phyloP scores from a whole-genome alignment of 2,329 filamentous ascomycete species.

The Aquanectria penicillioides region DNA sequence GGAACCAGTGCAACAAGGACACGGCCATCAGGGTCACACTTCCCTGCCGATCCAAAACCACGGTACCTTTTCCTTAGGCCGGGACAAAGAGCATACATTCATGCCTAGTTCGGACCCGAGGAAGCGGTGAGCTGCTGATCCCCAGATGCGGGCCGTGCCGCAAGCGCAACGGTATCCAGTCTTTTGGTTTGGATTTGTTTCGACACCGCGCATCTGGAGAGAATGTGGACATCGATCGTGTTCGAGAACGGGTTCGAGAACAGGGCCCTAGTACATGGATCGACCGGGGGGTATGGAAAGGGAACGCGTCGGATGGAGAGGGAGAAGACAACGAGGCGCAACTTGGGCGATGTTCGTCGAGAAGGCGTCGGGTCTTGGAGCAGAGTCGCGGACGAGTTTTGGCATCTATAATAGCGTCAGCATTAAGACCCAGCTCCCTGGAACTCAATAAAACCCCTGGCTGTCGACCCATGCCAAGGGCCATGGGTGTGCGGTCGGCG shows the following conservation, averaged over 20 bases:
- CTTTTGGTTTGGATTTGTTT: background rate
- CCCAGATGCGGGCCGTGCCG: constrained; percentile 19
- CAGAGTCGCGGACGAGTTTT: background rate
- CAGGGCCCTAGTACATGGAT: background rate
- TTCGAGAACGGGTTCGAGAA: constrained; percentile 4
- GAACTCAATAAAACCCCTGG: no score
- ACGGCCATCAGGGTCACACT: constrained; percentile 16
- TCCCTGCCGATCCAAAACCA: background rate
- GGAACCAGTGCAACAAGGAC: background rate
- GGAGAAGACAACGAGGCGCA: background rate
- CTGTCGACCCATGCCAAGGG: background rate
- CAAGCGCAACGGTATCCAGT: background rate
- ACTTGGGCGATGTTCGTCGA: background rate
- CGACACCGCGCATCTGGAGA: background rate
- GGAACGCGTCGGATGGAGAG: background rate
- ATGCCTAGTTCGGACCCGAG: background rate
- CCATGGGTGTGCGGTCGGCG: background rate
- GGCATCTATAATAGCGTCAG: background rate
- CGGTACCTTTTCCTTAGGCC: constrained; percentile 7
- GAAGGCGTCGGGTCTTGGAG: background rate
- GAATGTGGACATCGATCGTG: background rate
- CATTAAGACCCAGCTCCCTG: background rate
- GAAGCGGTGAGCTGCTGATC: background rate
- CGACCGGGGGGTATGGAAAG: background rate
- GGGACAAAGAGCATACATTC: background rate